phyloP scores from a whole-genome alignment of 1,139 yeast species.

The Geotrichum phurueaensis region DNA sequence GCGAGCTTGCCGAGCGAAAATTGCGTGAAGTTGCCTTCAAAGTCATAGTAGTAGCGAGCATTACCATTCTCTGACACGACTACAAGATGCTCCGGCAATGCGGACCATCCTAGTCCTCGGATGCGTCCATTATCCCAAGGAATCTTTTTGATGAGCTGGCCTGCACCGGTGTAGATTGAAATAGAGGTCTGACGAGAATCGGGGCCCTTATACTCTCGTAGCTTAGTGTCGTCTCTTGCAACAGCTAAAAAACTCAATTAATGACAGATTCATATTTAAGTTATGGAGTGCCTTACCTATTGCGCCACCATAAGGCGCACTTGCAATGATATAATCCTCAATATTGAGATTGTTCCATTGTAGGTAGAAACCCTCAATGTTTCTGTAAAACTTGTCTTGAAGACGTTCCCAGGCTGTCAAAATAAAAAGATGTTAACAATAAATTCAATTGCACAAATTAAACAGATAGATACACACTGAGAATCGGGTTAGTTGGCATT shows the following conservation, averaged over 20 bases:
- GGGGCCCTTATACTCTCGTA: conserved; percentile 29
- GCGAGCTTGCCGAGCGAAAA: conserved; percentile 39
- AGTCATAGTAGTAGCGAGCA: conserved; percentile 61
- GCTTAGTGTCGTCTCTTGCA: conserved; percentile 24
- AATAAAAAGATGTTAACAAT: not conserved
- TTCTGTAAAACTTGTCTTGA: conserved; percentile 33
- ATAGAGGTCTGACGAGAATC: conserved; percentile 32
- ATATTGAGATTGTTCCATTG: conserved; percentile 33
- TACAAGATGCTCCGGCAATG: conserved; percentile 49
- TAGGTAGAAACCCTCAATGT: conserved; percentile 34
- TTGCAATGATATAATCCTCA: conserved; percentile 34
- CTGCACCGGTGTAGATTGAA: conserved; percentile 50
- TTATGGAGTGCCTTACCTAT: conserved; percentile 33
- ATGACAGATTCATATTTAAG: conserved; percentile 23
- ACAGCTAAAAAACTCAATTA: conserved; percentile 18
- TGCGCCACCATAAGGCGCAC: conserved; percentile 44
- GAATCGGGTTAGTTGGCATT: conserved; percentile 20
- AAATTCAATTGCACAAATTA: not conserved
- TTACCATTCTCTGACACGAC: conserved; percentile 58
- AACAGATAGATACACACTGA: conserved; percentile 7
- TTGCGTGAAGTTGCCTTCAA: conserved; percentile 61
- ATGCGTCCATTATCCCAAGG: conserved; percentile 51
- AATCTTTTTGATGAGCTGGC: conserved; percentile 44
- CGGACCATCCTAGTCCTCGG: conserved; percentile 51
- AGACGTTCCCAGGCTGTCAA: conserved; percentile 34